A percentile compares a stretch with the other conserved stretches of the same genome.
Evolutionary conservation across 139 green algal genomes (phyloP).

Genomic region (Axilococcus clingmanii): DNA sequence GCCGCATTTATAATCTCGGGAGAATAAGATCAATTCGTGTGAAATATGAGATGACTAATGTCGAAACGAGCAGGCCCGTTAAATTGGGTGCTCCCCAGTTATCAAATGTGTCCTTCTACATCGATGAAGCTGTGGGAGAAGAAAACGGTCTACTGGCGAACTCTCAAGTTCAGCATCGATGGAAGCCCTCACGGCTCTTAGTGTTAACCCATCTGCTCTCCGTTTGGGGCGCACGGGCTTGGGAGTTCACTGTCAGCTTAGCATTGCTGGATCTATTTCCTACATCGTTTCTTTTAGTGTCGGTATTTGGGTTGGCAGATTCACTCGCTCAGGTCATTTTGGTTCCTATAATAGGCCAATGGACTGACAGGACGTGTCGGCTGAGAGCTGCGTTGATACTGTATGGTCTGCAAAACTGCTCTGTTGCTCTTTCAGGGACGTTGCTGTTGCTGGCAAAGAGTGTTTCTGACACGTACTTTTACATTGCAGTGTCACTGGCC

Average conservation of each 20-base stretch:
- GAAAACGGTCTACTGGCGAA: no score
- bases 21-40: no score
- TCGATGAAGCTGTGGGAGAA: no score
- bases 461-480: conserved; percentile 18
- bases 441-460: not conserved
- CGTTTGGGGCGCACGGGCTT: conserved; percentile 41
- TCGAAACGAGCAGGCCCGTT: no score
- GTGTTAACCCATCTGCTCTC: conserved; percentile 32
- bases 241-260: conserved; percentile 53
- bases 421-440: not conserved
- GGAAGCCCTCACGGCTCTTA: no score
- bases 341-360: conserved; percentile 25
- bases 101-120: no score
- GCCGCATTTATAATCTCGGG: no score
- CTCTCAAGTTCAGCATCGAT: no score
- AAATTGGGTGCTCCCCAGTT: no score
- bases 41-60: no score
- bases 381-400: conserved; percentile 25
- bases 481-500: conserved; percentile 16
- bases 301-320: conserved; percentile 49
- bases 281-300: conserved; percentile 38
- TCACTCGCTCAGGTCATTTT: conserved; percentile 22
- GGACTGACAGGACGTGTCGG: conserved; percentile 31
- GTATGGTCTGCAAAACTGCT: conserved; percentile 50
- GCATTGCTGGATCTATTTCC: conserved; percentile 51